Evolutionary conservation across 2,329 filamentous ascomycete species (phyloP), one percentile per base, ranked within the genome.

Genomic region (Scytalidium sp.): DNA sequence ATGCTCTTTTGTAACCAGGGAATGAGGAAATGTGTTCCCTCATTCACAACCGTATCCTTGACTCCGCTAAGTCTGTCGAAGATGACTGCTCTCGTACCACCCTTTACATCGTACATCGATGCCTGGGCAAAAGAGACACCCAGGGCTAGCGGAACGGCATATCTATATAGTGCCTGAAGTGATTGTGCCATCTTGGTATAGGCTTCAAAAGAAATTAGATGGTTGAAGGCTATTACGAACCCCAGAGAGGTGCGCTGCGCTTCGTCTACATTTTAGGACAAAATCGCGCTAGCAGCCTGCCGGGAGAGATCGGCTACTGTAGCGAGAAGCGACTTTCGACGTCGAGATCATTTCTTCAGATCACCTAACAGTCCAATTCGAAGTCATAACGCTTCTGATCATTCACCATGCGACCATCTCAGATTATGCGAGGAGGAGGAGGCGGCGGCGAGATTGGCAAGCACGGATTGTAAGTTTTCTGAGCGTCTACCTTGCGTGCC

Each of bases 1-100:
- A 99, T 91, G 63, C 87, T 89, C 72, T 85, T 87, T 74, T 99
- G 94, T 68, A 99, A 75, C 94, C 94, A 99, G 7, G 94, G 94
- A 32, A 99, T 73, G 49, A 99, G 76, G 71, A 99, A 96, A 71
- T 99, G 94, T 49, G 94, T 99, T 66, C 94, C 94, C 75, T 99
- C 94, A 71, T 91, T 96, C 64, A 94, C 77, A 50, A 99, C 94
- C 45, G 81, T 75, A 60, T 99, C 93, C 78, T 95, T 93, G 58
- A 99, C 94, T 75, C 94, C 94, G 45, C 84, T 81, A 60, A 97
- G 60, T 57, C 94, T 81, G 78, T 99, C 95, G 78, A 99, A 99
- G 76, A 99, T 99, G 74, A 99, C 92, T 54, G 94, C 94, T 65
- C 94, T 85, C 56, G 87, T 87, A 63, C 94, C 94, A 68, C 94